Base-by-base conservation (phyloP, 1,139 yeast genomes). In the Magnusiomyces ingens region DNA sequence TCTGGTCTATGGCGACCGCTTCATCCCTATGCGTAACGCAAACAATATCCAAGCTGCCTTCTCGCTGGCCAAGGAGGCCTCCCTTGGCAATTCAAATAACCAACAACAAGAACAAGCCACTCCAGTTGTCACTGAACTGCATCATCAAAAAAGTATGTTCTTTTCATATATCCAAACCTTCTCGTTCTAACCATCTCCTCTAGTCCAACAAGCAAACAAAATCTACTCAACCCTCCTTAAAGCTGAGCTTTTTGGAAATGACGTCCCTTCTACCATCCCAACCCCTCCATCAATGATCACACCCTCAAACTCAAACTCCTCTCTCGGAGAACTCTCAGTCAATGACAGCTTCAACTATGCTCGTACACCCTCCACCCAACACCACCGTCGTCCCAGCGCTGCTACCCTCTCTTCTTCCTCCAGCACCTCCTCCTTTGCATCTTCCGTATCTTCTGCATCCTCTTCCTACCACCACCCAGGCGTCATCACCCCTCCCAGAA, bases 211-310 rank as follows among this genome's bases (percentile, higher is more conserved):
- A 62, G 96, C 97, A 2, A 88, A 88, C 65, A 73, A 85, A 59
- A 88, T 96, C 0, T 94, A 91, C 67, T 84, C 91, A 49, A 82
- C 94, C 0, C 85, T 94, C 4, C 71, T 93, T 44, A 86, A 88
- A 62, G 89, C 95, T 35, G 99, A 93, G 67, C 72, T 93, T 45
- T 93, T 93, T 74, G 98, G 98, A 8, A 94, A 85, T 63, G 80
- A 85, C 56, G 82, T 85, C 1, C 89, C 90, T 1, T 73, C 75
- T 69, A 79, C 81, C 2, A 69, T 79, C 1, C 63, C 70, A 17
- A 6, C 32, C 12, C 18, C 36, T 12, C 29, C 45, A 37, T 18
- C 32, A 5, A 32, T 36, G 42, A 21, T 29, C 52, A 21, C 40
- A 49, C 15, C 17, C 21, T 21, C 32, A 26, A 26, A 26, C 8